Conservation (phyloP, 2,329 filamentous ascomycete species). For the Orbilia ellipsospora region DNA sequence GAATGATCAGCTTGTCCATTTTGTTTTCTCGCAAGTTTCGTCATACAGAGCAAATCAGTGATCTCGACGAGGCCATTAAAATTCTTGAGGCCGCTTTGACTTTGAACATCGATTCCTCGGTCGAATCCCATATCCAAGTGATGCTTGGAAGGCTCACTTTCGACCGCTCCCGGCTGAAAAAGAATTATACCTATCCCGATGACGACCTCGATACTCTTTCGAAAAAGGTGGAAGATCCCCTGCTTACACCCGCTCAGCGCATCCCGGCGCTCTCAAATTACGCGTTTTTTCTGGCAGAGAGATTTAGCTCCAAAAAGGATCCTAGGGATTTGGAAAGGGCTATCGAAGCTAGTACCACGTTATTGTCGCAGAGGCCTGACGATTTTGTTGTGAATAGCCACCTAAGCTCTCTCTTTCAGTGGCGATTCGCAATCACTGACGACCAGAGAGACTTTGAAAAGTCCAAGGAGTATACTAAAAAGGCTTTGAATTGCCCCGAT, state of each 20-base stretch:
- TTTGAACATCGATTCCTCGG: background rate
- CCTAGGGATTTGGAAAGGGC: too few species aligned
- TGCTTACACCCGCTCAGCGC: too few species aligned
- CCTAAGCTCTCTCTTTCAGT: background rate
- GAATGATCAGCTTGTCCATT: background rate
- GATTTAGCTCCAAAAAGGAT: too few species aligned
- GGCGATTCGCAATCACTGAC: background rate
- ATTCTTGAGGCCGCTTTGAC: background rate
- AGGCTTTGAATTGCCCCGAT: conserved; percentile 3
- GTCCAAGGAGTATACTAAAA: background rate
- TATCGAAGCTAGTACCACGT: background rate
- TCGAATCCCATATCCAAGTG: conserved; percentile 3
- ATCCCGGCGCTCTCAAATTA: too few species aligned
- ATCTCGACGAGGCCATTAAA: conserved; percentile 8
- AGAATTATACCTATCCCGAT: background rate
- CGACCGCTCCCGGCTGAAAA: background rate
- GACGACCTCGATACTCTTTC: background rate
- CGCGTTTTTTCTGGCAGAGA: too few species aligned
- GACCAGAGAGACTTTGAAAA: conserved; percentile 1
- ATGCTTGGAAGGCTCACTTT: background rate
- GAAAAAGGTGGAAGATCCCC: too few species aligned
- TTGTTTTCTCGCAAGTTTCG: background rate
- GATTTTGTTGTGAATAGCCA: background rate
- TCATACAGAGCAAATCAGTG: conserved; percentile 12
- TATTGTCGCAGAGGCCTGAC: conserved; percentile 5